Evolutionary conservation across 2,329 filamentous ascomycete genomes (phyloP).

Genomic region (Aspergillus unguis): DNA sequence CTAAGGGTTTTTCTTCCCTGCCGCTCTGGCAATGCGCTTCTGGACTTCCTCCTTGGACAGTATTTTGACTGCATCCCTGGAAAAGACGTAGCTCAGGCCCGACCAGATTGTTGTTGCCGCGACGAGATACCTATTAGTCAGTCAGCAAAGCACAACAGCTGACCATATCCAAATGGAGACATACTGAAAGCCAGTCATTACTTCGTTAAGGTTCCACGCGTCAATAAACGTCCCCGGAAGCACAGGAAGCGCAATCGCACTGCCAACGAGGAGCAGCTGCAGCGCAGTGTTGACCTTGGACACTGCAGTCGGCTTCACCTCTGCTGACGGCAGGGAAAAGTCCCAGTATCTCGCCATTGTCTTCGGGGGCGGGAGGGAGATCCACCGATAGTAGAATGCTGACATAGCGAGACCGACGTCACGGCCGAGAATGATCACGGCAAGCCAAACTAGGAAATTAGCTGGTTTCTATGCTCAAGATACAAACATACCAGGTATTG

Average conservation of each 20-base stretch:
- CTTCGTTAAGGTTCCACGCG: slow-evolving; percentile 59
- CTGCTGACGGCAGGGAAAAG: slow-evolving; percentile 69
- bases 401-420: slow-evolving; percentile 79
- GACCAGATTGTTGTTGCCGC: slow-evolving; percentile 90
- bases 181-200: slow-evolving; percentile 50
- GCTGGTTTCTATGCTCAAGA: not conserved
- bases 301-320: slow-evolving; percentile 45
- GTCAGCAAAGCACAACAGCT: slow-evolving; percentile 43
- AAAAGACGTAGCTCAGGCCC: slow-evolving; percentile 85
- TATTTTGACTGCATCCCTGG: slow-evolving; percentile 89
- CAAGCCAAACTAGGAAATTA: slow-evolving; percentile 67
- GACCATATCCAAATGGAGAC: slow-evolving; percentile 22
- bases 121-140: slow-evolving; percentile 66
- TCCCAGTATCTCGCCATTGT: slow-evolving; percentile 95
- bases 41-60: slow-evolving; percentile 50
- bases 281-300: slow-evolving; percentile 81
- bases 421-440: slow-evolving; percentile 82
- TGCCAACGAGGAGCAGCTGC: slow-evolving; percentile 81
- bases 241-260: slow-evolving; percentile 76
- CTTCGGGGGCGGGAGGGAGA: slow-evolving; percentile 88
- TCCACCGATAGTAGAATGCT: slow-evolving; percentile 94
- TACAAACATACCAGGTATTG: slow-evolving; percentile 64
- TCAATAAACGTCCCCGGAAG: slow-evolving; percentile 56
- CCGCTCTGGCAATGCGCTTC: slow-evolving; percentile 32
- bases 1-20: slow-evolving; percentile 21